Evolutionary conservation across 1,284 basidiomycete genomes (phyloP).

Genomic region (Apiotrichum porosum): DNA sequence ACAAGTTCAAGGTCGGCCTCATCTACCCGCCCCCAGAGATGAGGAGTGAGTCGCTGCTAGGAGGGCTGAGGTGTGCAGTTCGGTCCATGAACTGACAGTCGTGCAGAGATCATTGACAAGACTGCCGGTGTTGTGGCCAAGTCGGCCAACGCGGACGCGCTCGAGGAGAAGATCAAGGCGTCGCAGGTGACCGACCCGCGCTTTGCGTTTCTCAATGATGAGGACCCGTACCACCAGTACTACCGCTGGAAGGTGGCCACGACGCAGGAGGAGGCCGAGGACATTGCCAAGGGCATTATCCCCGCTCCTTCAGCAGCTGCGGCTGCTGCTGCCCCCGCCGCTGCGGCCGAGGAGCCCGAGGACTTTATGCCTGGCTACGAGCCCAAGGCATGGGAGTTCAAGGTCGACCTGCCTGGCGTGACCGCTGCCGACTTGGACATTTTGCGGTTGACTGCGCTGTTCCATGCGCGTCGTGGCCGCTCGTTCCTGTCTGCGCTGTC

Average conservation of each 20-base stretch:
- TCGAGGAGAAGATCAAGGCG: slow-evolving; percentile 94
- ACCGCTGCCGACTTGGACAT: slow-evolving; percentile 88
- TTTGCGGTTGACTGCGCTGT: slow-evolving; percentile 87
- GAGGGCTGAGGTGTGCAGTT: background rate
- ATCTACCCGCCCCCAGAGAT: slow-evolving; percentile 91
- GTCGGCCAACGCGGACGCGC: slow-evolving; percentile 77
- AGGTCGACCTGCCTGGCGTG: slow-evolving; percentile 82
- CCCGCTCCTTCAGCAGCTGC: background rate
- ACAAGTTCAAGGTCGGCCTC: slow-evolving; percentile 69
- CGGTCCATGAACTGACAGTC: slow-evolving; percentile 5
- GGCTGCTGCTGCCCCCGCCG: slow-evolving; percentile 29
- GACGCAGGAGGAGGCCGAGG: slow-evolving; percentile 63
- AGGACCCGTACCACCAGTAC: slow-evolving; percentile 95
- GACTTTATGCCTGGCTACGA: slow-evolving; percentile 55
- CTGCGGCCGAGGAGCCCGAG: slow-evolving; percentile 51
- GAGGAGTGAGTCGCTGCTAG: slow-evolving; percentile 63
- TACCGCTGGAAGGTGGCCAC: slow-evolving; percentile 78
- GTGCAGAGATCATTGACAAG: slow-evolving; percentile 86
- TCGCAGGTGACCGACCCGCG: slow-evolving; percentile 90
- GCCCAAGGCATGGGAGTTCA: slow-evolving; percentile 78
- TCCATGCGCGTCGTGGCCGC: slow-evolving; percentile 86
- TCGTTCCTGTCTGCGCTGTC: slow-evolving; percentile 81
- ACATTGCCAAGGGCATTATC: slow-evolving; percentile 50
- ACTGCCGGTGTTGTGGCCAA: slow-evolving; percentile 91
- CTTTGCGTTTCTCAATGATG: slow-evolving; percentile 87